Evolutionary conservation across 352 stramenopile species (phyloP).

Genomic region (Pythium vanterpoolii): DNA sequence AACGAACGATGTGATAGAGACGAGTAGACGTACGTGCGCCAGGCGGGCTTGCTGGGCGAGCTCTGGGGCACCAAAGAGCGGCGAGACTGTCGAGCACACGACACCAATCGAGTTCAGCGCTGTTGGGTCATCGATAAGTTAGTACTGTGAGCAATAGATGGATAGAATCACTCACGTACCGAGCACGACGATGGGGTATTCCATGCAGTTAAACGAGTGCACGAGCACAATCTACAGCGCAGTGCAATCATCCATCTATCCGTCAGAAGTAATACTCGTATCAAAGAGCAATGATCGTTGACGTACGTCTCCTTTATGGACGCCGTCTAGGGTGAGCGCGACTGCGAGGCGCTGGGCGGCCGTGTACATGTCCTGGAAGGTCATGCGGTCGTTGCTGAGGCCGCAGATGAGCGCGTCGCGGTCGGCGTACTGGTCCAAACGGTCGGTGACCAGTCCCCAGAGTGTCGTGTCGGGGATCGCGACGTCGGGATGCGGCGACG

Average conservation of each 20-base stretch:
- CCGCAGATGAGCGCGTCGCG: slow-evolving; percentile 54
- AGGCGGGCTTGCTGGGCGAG: slow-evolving; percentile 42
- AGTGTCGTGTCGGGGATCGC: slow-evolving; percentile 51
- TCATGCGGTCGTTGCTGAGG: slow-evolving; percentile 50
- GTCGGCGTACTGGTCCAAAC: slow-evolving; percentile 35
- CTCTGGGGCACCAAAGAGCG: slow-evolving; percentile 49
- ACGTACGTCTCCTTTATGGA: slow-evolving; percentile 51
- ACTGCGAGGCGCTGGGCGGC: slow-evolving; percentile 39
- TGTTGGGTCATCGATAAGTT: too few species aligned
- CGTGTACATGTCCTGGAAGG: slow-evolving; percentile 44
- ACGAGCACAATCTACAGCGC: slow-evolving; percentile 47
- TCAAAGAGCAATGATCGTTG: neutral
- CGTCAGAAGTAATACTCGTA: neutral
- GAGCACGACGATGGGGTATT: slow-evolving; percentile 52
- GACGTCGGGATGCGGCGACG: slow-evolving; percentile 47
- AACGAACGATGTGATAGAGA: neutral
- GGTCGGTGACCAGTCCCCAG: slow-evolving; percentile 45
- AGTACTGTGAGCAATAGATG: too few species aligned
- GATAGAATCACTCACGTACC: too few species aligned
- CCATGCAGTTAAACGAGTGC: slow-evolving; percentile 70
- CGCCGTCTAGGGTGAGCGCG: slow-evolving; percentile 38
- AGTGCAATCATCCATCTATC: slow-evolving; percentile 1
- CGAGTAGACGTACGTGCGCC: slow-evolving; percentile 30
- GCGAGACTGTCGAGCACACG: slow-evolving; percentile 56
- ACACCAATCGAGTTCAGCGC: slow-evolving; percentile 48